Conservation (phyloP, 257 asterid species). For the Capsicum baccatum region DNA sequence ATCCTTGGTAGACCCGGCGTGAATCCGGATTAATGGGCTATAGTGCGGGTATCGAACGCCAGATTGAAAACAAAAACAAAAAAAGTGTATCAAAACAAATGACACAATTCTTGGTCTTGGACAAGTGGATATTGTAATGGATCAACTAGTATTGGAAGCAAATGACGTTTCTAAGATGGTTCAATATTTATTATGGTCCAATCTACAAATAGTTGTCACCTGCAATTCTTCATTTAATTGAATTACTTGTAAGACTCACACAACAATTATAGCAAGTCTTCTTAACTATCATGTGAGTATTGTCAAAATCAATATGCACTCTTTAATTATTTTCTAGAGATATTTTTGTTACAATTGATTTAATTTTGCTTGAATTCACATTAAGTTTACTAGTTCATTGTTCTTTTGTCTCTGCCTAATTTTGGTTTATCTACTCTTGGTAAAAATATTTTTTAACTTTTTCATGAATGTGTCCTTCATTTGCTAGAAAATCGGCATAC, state of each 20-base stretch:
- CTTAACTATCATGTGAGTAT: not conserved
- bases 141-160: too few relatives aligned
- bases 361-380: not conserved
- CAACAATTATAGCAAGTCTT: not conserved
- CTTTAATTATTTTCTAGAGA: not conserved
- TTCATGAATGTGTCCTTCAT: too few relatives aligned
- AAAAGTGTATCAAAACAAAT: too few relatives aligned
- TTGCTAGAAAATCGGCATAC: too few relatives aligned
- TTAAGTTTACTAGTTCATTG: not conserved
- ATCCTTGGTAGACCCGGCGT: too few relatives aligned
- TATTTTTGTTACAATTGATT: not conserved
- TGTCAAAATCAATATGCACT: not conserved
- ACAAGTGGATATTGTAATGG: too few relatives aligned
- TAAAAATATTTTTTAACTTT: not conserved
- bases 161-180: not conserved
- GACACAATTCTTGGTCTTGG: too few relatives aligned
- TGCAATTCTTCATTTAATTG: not conserved
- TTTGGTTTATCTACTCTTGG: not conserved
- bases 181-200: slow-evolving; percentile 1
- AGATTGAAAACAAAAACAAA: too few relatives aligned
- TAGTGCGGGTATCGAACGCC: too few relatives aligned
- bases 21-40: too few relatives aligned
- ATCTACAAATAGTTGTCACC: not conserved
- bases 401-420: not conserved
- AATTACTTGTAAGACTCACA: not conserved